Evolutionary conservation across 2,329 filamentous ascomycete species (phyloP).

Genomic region (Cordyceps tenuipes): DNA sequence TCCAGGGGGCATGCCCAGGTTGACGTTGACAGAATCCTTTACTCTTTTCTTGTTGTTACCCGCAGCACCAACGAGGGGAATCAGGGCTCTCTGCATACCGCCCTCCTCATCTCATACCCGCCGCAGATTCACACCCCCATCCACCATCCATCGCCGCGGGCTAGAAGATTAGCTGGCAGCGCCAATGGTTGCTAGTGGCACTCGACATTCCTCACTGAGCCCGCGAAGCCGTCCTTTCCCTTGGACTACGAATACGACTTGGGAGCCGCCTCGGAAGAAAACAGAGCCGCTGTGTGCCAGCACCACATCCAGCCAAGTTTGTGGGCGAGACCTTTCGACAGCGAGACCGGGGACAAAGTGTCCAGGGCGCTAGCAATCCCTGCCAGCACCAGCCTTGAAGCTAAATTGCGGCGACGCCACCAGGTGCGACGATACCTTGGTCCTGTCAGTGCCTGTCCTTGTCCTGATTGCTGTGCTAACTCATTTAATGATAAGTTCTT

Average conservation of each 20-base stretch:
- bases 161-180: not conserved
- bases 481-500: too few species aligned
- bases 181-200: not conserved
- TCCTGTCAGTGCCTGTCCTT: not conserved
- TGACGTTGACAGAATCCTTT: not conserved
- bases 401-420: slow-evolving; percentile 10
- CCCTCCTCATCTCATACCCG: not conserved
- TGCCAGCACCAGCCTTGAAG: slow-evolving; percentile 5
- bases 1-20: slow-evolving; percentile 2
- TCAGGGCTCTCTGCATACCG: not conserved
- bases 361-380: slow-evolving; percentile 8
- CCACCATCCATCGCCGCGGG: not conserved
- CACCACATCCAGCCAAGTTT: slow-evolving; percentile 6
- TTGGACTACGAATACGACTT: too few species aligned
- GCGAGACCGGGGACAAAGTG: slow-evolving; percentile 1
- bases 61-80: not conserved
- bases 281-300: not conserved
- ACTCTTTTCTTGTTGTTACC: not conserved
- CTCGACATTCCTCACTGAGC: slow-evolving; percentile 4
- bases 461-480: not conserved
- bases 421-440: not conserved
- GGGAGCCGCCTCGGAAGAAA: not conserved
- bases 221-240: not conserved
- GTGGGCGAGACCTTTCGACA: slow-evolving; percentile 11
- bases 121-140: not conserved